Percentiles rank a stretch among this genome's conserved stretches.
These are phyloP conservation scores for Thymus mandschuricus DNA, from an alignment of 257 asterid genomes.

Conservation along the genomic window DNA sequence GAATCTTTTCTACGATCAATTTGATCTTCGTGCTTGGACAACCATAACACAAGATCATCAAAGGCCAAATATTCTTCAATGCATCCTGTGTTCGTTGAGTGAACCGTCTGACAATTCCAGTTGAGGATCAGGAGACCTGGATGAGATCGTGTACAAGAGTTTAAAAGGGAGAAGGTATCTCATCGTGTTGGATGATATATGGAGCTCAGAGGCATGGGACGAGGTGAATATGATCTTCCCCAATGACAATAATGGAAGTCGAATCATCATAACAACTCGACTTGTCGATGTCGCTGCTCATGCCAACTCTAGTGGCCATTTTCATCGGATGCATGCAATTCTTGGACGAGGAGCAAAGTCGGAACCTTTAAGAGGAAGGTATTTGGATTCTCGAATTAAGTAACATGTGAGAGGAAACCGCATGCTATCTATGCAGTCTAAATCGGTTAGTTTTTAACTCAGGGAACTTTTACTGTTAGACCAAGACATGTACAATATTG, in stretches of 20 bases:
- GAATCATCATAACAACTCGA: constrained; percentile 35
- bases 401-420: too few relatives aligned
- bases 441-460: too few relatives aligned
- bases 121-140: neutral
- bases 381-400: constrained; percentile 4
- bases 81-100: constrained; percentile 24
- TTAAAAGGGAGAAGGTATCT: constrained; percentile 39
- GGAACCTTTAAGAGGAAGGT: constrained; percentile 37
- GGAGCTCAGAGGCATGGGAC: constrained; percentile 38
- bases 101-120: neutral
- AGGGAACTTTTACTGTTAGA: too few relatives aligned
- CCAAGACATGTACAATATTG: too few relatives aligned
- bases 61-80: constrained; percentile 20
- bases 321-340: constrained; percentile 29
- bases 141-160: constrained; percentile 26
- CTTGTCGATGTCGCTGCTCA: constrained; percentile 32
- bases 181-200: constrained; percentile 38
- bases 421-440: too few relatives aligned
- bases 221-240: constrained; percentile 37
- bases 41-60: constrained; percentile 34
- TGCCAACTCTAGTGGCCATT: constrained; percentile 15
- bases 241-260: constrained; percentile 34
- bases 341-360: constrained; percentile 34
- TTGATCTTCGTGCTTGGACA: constrained; percentile 35
- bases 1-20: constrained; percentile 30